Base-by-base conservation (phyloP, 1,139 yeast genomes). In the Geotrichum siamense region DNA sequence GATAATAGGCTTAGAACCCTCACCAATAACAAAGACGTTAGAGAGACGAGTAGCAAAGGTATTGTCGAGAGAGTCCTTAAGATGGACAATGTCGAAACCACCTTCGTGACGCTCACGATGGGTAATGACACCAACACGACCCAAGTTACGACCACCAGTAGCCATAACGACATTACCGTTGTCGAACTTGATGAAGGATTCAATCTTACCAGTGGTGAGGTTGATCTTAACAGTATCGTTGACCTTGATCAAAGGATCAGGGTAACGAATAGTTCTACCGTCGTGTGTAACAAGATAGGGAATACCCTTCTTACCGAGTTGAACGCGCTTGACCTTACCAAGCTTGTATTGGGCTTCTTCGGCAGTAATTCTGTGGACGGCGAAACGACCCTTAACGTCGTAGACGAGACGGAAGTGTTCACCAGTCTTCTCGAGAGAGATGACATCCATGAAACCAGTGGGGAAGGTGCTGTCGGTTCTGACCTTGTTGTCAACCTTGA, bases 21-120 rank as follows among this genome's bases (percentile, higher is more conserved):
- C 96, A 76, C 97, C 97, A 68, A 91, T 82, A 67, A 89, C 83
- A 75, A 91, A 91, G 64, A 91, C 96, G 82, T 91, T 91, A 63
- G 82, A 70, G 68, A 89, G 81, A 82, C 98, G 89, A 74, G 98
- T 91, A 63, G 91, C 96, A 75, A 91, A 91, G 63, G 93, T 76
- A 91, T 91, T 91, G 71, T 89, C 97, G 65, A 87, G 81, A 56
- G 94, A 73, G 70, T 89, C 98, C 82, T 89, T 89, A 72, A 89
- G 82, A 84, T 89, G 97, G 63, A 89, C 96, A 72, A 89, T 82
- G 74, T 89, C 97, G 79, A 91, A 89, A 71, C 97, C 97, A 72
- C 98, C 98, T 71, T 89, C 96, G 80, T 89, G 98, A 76, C 84
- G 87, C 78, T 89, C 98, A 76, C 94, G 83, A 93, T 89, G 96